These are phyloP conservation scores for Dictyostelium purpureum DNA, from an alignment of 78 protist species.

Conservation along the genomic window DNA sequence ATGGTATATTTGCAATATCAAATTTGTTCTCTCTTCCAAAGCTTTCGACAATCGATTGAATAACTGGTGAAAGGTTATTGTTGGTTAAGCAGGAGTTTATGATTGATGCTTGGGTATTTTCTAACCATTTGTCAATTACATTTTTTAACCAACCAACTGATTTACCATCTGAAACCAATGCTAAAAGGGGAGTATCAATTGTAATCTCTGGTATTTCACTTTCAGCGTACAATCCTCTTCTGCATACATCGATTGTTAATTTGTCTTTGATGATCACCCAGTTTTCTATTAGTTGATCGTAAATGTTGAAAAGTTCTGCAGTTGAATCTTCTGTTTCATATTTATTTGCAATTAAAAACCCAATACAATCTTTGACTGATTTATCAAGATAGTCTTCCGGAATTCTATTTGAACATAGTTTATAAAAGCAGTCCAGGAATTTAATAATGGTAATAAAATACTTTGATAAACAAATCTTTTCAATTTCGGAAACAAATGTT, in stretches of 20 bases:
- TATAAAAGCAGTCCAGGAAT: neutral
- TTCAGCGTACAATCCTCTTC: neutral
- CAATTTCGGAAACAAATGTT: neutral
- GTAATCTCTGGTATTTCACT: neutral
- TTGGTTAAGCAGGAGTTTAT: neutral
- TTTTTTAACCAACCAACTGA: neutral
- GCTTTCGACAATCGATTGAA: neutral
- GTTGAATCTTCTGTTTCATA: neutral
- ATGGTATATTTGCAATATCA: neutral
- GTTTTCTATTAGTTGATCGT: neutral
- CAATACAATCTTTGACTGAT: neutral
- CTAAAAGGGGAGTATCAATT: neutral
- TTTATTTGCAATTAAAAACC: neutral
- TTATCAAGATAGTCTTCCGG: neutral
- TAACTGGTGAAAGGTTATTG: neutral
- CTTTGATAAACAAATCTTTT: neutral
- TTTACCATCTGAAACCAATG: neutral
- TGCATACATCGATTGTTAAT: neutral
- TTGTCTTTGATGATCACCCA: neutral
- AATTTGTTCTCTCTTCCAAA: neutral
- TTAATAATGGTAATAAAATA: neutral
- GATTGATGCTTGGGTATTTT: neutral
- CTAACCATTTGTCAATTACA: constrained; percentile 32
- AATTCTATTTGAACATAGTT: neutral
- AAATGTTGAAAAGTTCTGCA: neutral